Evolutionary conservation across 208 protist genomes (phyloP), one percentile per base, ranked within the genome.

Genomic region (Novymonas esmeraldas): DNA sequence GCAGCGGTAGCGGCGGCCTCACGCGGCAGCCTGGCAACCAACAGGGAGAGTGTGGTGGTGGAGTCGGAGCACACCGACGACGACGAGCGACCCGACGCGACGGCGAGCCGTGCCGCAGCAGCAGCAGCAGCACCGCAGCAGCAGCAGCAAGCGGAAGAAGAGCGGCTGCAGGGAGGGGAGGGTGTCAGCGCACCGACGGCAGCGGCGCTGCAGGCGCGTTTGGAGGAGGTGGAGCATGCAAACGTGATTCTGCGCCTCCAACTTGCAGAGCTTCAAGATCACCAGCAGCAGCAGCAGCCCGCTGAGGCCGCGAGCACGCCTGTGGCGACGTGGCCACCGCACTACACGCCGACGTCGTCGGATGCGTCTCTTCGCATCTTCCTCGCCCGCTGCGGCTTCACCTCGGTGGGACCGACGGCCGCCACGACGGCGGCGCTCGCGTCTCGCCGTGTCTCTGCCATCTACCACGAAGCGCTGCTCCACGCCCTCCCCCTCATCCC

Each of bases 381-480:
- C 26, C 54, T 75, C 41, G 70, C 70, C 2, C 70, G 70, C 36
- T 69, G 42, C 34, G 70, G 70, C 18, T 75, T 75, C 38, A 52
- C 57, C 39, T 42, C 49, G 6, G n/a, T 75, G 28, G 31, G 59
- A 44, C 14, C 24, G 29, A 46, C 44, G 26, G 29, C 3, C 16
- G 2, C 34, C 0, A 14, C 28, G 11, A 6, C 14, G 24, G 62
- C 42, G 24, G 11, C 6, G 38, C 16, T 46, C n/a, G 42, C 58
- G 16, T 58, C 57, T 2, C 57, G 38, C n/a, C 54, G 29, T n/a
- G 39, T 41, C 20, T 39, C 58, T 28, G 44, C 46, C 24, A 18
- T 50, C 50, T n/a, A 60, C 61, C 33, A 59, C 39, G 10, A 54
- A 31, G 7, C 20, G 48, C 7, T 45, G 54, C 4, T 42, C 41